These are phyloP conservation scores for Pyrenophora tritici-repentis DNA, from an alignment of 2,329 filamentous ascomycete species.

Conservation along the genomic window DNA sequence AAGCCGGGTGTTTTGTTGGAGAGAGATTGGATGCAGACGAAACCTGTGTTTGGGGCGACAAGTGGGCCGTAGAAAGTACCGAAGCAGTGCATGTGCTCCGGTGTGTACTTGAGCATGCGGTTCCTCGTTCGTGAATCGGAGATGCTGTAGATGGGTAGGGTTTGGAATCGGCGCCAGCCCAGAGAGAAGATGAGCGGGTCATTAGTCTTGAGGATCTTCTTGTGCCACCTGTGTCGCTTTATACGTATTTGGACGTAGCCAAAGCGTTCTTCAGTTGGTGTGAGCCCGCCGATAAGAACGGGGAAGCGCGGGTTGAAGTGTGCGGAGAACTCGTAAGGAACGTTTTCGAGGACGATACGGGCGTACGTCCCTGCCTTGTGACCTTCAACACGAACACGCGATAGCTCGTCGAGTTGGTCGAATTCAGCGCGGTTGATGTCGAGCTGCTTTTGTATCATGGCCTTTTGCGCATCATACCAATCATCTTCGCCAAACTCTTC, in stretches of 20 bases:
- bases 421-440: constrained; percentile 97
- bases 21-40: constrained; percentile 90
- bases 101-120: constrained; percentile 98
- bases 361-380: constrained; percentile 92
- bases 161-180: constrained; percentile 94
- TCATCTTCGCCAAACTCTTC: constrained; percentile 93
- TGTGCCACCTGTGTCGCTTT: constrained; percentile 98
- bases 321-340: constrained; percentile 86
- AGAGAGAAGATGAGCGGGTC: constrained; percentile 97
- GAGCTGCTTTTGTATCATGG: constrained; percentile 89
- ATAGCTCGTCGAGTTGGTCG: constrained; percentile 80
- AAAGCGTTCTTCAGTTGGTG: constrained; percentile 91
- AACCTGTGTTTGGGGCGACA: constrained; percentile 93
- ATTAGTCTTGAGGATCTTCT: constrained; percentile 98
- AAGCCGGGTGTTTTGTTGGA: constrained; percentile 85
- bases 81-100: constrained; percentile 99
- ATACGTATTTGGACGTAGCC: constrained; percentile 95
- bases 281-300: constrained; percentile 87
- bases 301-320: constrained; percentile 83
- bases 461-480: constrained; percentile 98
- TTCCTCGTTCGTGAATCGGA: constrained; percentile 92
- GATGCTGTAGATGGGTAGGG: constrained; percentile 89
- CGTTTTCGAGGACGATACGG: constrained; percentile 83
- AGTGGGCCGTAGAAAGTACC: constrained; percentile 94
- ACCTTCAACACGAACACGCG: constrained; percentile 84